These are phyloP conservation scores for Entomortierella parvispora DNA, from an alignment of 192 early-diverging fungal genomes.

Conservation along the genomic window DNA sequence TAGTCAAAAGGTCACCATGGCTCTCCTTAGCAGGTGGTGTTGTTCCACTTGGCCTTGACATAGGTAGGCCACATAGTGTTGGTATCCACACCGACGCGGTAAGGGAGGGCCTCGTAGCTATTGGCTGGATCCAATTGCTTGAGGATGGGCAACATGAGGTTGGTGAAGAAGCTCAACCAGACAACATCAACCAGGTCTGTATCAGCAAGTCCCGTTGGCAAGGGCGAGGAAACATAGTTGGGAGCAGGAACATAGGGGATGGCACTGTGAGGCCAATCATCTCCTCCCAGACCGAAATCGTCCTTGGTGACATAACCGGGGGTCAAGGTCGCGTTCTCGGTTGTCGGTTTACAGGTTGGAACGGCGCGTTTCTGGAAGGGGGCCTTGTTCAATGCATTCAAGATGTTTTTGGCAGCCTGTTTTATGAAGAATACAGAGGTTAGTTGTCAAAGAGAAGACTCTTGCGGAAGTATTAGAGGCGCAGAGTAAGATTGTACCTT, in stretches of 20 bases:
- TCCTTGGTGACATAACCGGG: slow-evolving; percentile 63
- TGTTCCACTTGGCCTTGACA: slow-evolving; percentile 48
- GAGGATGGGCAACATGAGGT: slow-evolving; percentile 38
- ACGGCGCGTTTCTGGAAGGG: slow-evolving; percentile 42
- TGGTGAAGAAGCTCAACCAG: slow-evolving; percentile 54
- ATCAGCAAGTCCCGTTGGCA: slow-evolving; percentile 46
- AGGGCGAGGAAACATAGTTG: slow-evolving; percentile 54
- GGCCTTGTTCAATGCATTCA: slow-evolving; percentile 46
- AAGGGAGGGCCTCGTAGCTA: slow-evolving; percentile 16
- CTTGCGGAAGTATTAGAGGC: not conserved
- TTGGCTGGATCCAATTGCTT: slow-evolving; percentile 40
- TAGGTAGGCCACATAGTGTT: slow-evolving; percentile 50
- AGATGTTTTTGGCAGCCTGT: slow-evolving; percentile 48
- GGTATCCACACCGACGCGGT: slow-evolving; percentile 25
- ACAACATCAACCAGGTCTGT: slow-evolving; percentile 52
- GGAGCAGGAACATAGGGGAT: slow-evolving; percentile 50
- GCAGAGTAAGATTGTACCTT: slow-evolving; percentile 1
- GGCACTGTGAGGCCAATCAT: slow-evolving; percentile 58
- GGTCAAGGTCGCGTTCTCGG: slow-evolving; percentile 43
- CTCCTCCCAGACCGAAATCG: slow-evolving; percentile 58
- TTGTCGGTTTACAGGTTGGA: not conserved
- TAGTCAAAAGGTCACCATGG: no score
- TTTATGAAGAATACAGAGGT: not conserved
- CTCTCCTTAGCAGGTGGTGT: slow-evolving; percentile 20
- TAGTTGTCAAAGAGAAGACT: not conserved